Base-by-base conservation (phyloP, 2,329 filamentous ascomycete genomes). In the Epichloe brachyelytri region DNA sequence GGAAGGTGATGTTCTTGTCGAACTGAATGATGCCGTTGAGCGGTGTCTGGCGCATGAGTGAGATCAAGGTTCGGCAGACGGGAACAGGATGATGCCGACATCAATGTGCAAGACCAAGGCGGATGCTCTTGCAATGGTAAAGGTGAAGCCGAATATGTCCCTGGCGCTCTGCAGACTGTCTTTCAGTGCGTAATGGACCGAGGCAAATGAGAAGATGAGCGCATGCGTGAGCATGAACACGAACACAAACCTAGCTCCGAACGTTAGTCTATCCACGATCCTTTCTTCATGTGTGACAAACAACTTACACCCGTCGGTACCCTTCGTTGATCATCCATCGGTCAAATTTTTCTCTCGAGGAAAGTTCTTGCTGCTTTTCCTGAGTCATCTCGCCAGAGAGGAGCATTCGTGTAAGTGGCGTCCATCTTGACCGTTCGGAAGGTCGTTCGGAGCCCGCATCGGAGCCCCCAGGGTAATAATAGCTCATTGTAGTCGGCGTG, bases 261-360 rank as follows among this genome's bases (percentile, higher is more conserved):
- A 30, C 3, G 30, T 30, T 11, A 20, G 38, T 19, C 36, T 38
- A 8, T 38, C 15, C 12, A 40, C 6, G 20, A 33, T 30, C 11
- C n/a, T 20, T 22, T 10, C n/a, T 15, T 20, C 20, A 2, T 30
- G 15, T 50, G 7, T 11, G 30, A 3, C 4, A 26, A 30, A 10
- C 34, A 26, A 77, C 83, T 52, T 74, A 88, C 80, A 91, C 76
- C 79, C 85, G 76, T 64, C 85, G 77, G 65, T 88, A 89, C 54
- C 87, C 87, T 65, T 91, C 87, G 64, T 91, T 91, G 55, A 91
- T 84, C 86, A 93, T 90, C 87, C 87, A 93, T 57, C 82, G 75
- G 66, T 90, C 84, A 62, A 91, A 85, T 64, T 79, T 85, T 65
- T 91, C 85, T 62, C 79, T 77, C 55, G 78, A 67, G 22, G 79